Conservation (phyloP, 129 eudicot species). For the Tagetes patula region DNA sequence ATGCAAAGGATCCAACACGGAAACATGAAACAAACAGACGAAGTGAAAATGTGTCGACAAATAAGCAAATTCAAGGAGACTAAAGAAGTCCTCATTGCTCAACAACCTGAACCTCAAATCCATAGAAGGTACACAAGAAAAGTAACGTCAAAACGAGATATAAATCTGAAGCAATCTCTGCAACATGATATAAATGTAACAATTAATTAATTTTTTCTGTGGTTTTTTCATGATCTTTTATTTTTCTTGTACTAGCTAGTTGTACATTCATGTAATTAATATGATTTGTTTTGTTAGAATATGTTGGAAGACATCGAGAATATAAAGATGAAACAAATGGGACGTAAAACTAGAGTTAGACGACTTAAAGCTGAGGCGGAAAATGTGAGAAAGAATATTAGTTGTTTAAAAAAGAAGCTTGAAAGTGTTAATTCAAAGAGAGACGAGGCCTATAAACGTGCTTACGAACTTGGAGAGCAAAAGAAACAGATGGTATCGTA, state of each 20-base stretch:
- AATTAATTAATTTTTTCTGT: not conserved
- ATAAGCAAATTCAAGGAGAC: too few relatives aligned
- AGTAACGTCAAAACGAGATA: too few relatives aligned
- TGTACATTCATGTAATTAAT: not conserved
- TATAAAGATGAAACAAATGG: not conserved
- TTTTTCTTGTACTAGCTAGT: not conserved
- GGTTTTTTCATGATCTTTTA: not conserved
- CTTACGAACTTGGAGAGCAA: slow-evolving; percentile 2
- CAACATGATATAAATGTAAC: slow-evolving; percentile 10
- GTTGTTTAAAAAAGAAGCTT: slow-evolving; percentile 18
- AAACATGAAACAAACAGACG: too few relatives aligned
- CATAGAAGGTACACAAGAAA: too few relatives aligned
- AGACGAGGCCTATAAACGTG: not conserved
- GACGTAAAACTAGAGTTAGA: not conserved
- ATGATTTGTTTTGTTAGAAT: not conserved
- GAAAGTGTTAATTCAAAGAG: slow-evolving; percentile 18
- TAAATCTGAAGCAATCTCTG: not conserved
- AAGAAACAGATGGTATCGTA: not conserved
- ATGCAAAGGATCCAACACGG: too few relatives aligned
- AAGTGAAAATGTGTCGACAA: too few relatives aligned
- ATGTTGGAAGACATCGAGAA: not conserved
- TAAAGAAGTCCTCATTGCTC: too few relatives aligned
- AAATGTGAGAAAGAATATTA: slow-evolving; percentile 7
- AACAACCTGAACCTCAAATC: too few relatives aligned
- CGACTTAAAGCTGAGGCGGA: slow-evolving; percentile 19